Conservation (phyloP, 352 stramenopile genomes). For the Vaucheria bursata region DNA sequence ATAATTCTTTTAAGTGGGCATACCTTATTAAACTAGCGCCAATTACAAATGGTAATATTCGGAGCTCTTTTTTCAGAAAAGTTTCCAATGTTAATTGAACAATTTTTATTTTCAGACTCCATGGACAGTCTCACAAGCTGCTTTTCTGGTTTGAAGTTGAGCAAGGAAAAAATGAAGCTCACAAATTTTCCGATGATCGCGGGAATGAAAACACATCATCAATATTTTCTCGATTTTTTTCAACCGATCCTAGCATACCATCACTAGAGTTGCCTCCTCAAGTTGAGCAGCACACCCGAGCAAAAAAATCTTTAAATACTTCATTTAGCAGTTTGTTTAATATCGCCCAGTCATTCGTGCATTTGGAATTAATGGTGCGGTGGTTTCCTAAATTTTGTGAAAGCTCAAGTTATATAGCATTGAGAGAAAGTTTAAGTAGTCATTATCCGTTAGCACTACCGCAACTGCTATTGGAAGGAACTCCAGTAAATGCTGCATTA, state of each 20-base stretch:
- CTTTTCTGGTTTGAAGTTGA: slow-evolving; percentile 42
- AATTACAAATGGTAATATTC: too few species aligned
- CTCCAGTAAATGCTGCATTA: slow-evolving; percentile 24
- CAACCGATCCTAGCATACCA: not conserved
- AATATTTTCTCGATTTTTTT: slow-evolving; percentile 2
- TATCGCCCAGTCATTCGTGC: slow-evolving; percentile 32
- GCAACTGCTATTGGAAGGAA: slow-evolving; percentile 23
- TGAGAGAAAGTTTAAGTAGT: slow-evolving; percentile 16
- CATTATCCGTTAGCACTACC: slow-evolving; percentile 22
- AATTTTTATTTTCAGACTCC: slow-evolving; percentile 20
- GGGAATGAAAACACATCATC: not conserved
- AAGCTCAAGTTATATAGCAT: slow-evolving; percentile 15
- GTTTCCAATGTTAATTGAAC: too few species aligned
- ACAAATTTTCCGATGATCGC: slow-evolving; percentile 9
- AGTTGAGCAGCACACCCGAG: slow-evolving; percentile 17
- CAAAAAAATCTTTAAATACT: slow-evolving; percentile 9
- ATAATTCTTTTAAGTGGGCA: too few species aligned
- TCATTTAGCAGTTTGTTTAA: slow-evolving; percentile 23
- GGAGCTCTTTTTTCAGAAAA: too few species aligned
- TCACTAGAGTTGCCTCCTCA: slow-evolving; percentile 19
- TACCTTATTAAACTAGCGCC: too few species aligned
- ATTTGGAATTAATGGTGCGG: slow-evolving; percentile 31
- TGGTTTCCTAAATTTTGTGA: slow-evolving; percentile 23
- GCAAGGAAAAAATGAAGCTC: slow-evolving; percentile 14
- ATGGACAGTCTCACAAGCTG: slow-evolving; percentile 33